phyloP scores from a whole-genome alignment of 1,284 basidiomycete genomes.

The Ceratobasidium sp. region DNA sequence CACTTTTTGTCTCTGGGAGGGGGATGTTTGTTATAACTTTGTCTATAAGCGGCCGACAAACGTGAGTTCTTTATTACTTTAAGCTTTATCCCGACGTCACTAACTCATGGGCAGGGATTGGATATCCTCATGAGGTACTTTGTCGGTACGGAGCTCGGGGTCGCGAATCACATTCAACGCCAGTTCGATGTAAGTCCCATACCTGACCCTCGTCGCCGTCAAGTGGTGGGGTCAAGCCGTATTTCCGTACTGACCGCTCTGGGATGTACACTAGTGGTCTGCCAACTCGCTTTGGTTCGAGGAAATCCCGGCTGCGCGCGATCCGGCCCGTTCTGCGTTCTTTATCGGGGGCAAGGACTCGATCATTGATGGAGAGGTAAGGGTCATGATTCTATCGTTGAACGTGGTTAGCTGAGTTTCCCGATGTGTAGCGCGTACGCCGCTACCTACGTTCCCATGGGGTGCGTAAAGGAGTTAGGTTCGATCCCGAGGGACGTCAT shows the following conservation, averaged over 20 bases:
- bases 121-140: slow-evolving; percentile 87
- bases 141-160: slow-evolving; percentile 82
- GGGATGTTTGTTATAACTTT: slow-evolving; percentile 90
- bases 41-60: slow-evolving; percentile 70
- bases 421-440: slow-evolving; percentile 62
- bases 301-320: slow-evolving; percentile 77
- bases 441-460: slow-evolving; percentile 80
- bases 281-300: slow-evolving; percentile 90
- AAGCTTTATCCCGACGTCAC: slow-evolving; percentile 37
- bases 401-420: not conserved
- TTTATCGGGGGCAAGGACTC: slow-evolving; percentile 82
- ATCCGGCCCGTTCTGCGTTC: slow-evolving; percentile 65
- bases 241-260: slow-evolving; percentile 45
- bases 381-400: slow-evolving; percentile 49
- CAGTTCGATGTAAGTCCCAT: slow-evolving; percentile 65
- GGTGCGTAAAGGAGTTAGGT: slow-evolving; percentile 71
- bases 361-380: slow-evolving; percentile 75
- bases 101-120: slow-evolving; percentile 59
- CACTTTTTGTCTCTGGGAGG: slow-evolving; percentile 90
- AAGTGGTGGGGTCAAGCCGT: not conserved
- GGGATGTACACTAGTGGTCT: slow-evolving; percentile 61
- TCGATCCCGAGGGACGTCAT: slow-evolving; percentile 72
- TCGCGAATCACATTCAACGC: slow-evolving; percentile 82
- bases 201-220: not conserved
- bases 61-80: slow-evolving; percentile 54